These are phyloP conservation scores for Camellia oleifera DNA, from an alignment of 179 eudicot species.

Conservation along the genomic window DNA sequence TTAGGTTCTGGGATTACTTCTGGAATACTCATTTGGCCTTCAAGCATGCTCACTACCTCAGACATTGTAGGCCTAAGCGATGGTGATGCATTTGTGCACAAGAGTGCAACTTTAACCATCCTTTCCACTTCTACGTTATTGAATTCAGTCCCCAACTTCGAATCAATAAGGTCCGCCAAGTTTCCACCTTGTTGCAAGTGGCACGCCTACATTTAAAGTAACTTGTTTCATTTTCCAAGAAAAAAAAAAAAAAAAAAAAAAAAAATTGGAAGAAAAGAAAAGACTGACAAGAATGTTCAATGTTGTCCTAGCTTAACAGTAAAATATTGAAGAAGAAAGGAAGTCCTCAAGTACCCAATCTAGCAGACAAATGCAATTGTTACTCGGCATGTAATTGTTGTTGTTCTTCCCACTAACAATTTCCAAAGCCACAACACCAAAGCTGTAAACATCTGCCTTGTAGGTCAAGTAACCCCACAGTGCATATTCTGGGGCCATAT, in stretches of 20 bases:
- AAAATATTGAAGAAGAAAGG: not conserved
- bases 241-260: no score
- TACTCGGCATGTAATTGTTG: slow-evolving; percentile 39
- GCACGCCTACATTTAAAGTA: slow-evolving; percentile 31
- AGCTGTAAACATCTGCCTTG: slow-evolving; percentile 51
- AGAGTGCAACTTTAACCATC: slow-evolving; percentile 35
- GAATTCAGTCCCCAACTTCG: slow-evolving; percentile 21
- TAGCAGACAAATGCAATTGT: slow-evolving; percentile 34
- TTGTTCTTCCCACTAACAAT: slow-evolving; percentile 48
- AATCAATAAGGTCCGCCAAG: slow-evolving; percentile 33
- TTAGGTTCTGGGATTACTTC: slow-evolving; percentile 27
- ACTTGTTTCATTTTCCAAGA: not conserved
- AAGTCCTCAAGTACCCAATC: slow-evolving; percentile 40
- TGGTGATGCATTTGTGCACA: slow-evolving; percentile 44
- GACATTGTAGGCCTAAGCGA: slow-evolving; percentile 47
- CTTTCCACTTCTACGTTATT: slow-evolving; percentile 35
- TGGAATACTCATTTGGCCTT: slow-evolving; percentile 32
- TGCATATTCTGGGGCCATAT: slow-evolving; percentile 62
- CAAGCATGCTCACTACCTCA: slow-evolving; percentile 45
- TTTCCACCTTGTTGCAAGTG: slow-evolving; percentile 30
- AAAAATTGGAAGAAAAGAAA: not conserved
- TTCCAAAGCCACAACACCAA: slow-evolving; percentile 41
- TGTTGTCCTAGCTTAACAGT: not conserved
- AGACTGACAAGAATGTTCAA: not conserved
- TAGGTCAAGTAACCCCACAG: slow-evolving; percentile 45